Percentiles rank a stretch among this genome's conserved stretches.
Conservation (phyloP, 805 yeast genomes). For the Tanozyma kutaoensis region DNA sequence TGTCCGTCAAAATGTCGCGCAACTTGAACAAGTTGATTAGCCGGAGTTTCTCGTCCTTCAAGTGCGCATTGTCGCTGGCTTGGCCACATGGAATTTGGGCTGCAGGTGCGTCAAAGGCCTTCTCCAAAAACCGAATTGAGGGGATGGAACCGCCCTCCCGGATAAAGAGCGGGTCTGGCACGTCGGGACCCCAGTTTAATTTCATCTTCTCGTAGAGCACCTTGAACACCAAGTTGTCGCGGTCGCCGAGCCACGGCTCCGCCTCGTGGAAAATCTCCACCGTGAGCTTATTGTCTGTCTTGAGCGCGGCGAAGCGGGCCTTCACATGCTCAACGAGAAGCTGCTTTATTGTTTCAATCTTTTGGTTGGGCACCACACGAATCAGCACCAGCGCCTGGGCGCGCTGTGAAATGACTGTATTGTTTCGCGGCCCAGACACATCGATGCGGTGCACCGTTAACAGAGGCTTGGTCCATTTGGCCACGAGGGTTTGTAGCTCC, state of each 20-base stretch:
- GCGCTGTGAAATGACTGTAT: conserved; percentile 77
- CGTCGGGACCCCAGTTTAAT: conserved; percentile 50
- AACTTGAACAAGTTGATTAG: conserved; percentile 67
- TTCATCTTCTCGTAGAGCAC: conserved; percentile 49
- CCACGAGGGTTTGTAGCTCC: conserved; percentile 31
- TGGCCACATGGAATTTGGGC: conserved; percentile 97
- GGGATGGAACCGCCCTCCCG: conserved; percentile 98
- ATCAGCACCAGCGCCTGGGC: conserved; percentile 71
- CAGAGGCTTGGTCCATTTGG: conserved; percentile 86
- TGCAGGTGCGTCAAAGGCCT: conserved; percentile 73
- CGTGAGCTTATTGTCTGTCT: conserved; percentile 48
- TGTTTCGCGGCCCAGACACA: conserved; percentile 84
- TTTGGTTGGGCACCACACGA: conserved; percentile 84
- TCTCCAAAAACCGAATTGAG: conserved; percentile 73
- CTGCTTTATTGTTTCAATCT: conserved; percentile 41
- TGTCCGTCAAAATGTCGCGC: conserved; percentile 45
- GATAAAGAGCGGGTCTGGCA: conserved; percentile 61
- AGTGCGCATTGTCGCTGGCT: conserved; percentile 86
- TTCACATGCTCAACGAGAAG: conserved; percentile 34
- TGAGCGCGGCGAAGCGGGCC: conserved; percentile 31
- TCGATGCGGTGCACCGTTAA: conserved; percentile 72
- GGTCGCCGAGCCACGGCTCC: conserved; percentile 94
- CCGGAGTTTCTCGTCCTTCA: conserved; percentile 75
- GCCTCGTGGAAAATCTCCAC: conserved; percentile 69
- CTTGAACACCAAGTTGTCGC: conserved; percentile 58